Evolutionary conservation across 306 rosid species (phyloP), one percentile per base, ranked within the genome.

Genomic region (Citrullus mucosospermus): DNA sequence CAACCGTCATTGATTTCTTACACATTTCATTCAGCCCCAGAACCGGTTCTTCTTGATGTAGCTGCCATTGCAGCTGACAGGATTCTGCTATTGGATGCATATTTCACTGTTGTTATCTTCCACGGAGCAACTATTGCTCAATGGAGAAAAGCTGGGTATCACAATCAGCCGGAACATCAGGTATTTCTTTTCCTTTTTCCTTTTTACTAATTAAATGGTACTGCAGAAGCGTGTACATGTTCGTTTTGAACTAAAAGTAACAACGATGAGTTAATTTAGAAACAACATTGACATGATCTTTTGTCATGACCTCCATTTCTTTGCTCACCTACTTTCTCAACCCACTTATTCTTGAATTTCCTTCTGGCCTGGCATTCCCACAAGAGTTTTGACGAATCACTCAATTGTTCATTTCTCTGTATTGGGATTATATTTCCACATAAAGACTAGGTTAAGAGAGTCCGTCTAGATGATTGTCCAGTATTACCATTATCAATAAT

Each of bases 121-220:
- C 99, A 95, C 86, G 99, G 99, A 84, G 88, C 96, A 76, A 95
- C 97, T 75, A 92, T 95, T 86, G 98, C 97, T 71, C 99, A 95
- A 59, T 95, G 99, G 99, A 86, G 99, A 71, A 95, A 92, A 88
- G 96, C 96, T 78, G 96, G 97, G 60, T 95, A 92, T 83, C 99
- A 95, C 77, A 85, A 81, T 80, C 86, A 86, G 71, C 96, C 96
- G 2, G 93, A 92, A 80, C 99, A 95, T 84, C 99, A 92, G 93
- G 99, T 95, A 86, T 71, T 79, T 60, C 75, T 66, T 67, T n/a
- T 34, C 63, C 3, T 50, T 20, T 25, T 10, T 25, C 50, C 65
- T 10, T 59, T 25, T 22, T 25, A 30, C 2, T 59, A 59, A 25
- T 11, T 59, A 59, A 67, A 9, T 66, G 51, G 28, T 17, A 18